These are phyloP conservation scores for Funneliformis geosporum DNA, from an alignment of 192 early-diverging fungal genomes.

Conservation along the genomic window DNA sequence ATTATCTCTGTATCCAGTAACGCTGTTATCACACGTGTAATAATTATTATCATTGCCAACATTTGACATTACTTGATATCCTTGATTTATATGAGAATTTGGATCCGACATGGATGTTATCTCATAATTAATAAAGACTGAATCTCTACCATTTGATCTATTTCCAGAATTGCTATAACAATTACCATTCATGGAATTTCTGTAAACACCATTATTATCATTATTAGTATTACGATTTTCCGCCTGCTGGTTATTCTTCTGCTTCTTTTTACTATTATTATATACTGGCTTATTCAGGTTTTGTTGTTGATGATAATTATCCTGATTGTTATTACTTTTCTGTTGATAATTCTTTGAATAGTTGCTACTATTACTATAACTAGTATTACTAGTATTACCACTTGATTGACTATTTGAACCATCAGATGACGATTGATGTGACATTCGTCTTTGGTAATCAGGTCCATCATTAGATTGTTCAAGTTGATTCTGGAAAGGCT, in stretches of 20 bases:
- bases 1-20: not conserved
- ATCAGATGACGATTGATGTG: constrained; percentile 15
- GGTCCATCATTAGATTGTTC: not conserved
- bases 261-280: not conserved
- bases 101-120: not conserved
- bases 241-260: not conserved
- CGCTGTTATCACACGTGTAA: too few relatives aligned
- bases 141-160: not conserved
- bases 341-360: not conserved
- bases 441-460: not conserved
- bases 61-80: not conserved
- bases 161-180: not conserved
- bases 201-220: too few relatives aligned
- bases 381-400: constrained; percentile 13
- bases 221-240: too few relatives aligned
- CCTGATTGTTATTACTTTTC: not conserved
- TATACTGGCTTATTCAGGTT: not conserved
- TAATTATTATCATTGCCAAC: not conserved
- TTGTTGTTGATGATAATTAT: constrained; percentile 4
- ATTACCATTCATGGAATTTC: too few relatives aligned
- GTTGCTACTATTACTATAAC: not conserved
- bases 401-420: constrained; percentile 8
- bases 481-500: not conserved
- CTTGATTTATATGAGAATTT: not conserved
- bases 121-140: too few relatives aligned